These are phyloP conservation scores for Amyloporia xantha DNA, from an alignment of 768 basidiomycete species.

Conservation along the genomic window DNA sequence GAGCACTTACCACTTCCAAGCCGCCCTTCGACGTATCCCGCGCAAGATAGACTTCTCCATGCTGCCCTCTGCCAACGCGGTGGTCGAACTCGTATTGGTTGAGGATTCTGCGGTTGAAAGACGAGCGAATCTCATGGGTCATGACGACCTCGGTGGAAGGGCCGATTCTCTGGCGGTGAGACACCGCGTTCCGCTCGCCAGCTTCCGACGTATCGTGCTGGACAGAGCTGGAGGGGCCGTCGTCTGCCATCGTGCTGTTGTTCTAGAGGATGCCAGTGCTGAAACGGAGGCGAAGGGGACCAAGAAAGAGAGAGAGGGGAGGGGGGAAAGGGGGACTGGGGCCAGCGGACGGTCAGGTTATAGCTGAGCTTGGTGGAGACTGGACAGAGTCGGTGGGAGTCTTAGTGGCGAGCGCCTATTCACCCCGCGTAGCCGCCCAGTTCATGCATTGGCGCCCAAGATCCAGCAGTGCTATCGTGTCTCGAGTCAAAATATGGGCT, in stretches of 20 bases:
- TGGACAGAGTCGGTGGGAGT: constrained; percentile 8
- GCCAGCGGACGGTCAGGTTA: background rate
- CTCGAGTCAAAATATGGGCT: background rate
- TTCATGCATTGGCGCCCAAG: background rate
- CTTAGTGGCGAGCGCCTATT: constrained; percentile 1
- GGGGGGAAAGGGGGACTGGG: constrained; percentile 2
- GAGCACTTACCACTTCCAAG: constrained; percentile 35
- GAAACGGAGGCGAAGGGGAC: constrained; percentile 8
- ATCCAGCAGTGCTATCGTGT: background rate
- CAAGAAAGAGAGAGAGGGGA: constrained; percentile 3
- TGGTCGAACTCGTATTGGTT: constrained; percentile 82
- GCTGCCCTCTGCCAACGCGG: constrained; percentile 81
- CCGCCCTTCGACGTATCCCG: constrained; percentile 38
- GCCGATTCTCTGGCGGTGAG: constrained; percentile 16
- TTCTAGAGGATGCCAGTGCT: no score
- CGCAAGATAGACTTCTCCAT: constrained; percentile 83
- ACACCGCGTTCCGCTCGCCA: constrained; percentile 13
- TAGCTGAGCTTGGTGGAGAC: constrained; percentile 5
- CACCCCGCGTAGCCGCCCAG: background rate
- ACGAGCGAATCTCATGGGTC: constrained; percentile 28
- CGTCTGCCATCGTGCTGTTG: constrained; percentile 17
- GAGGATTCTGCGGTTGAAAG: constrained; percentile 43
- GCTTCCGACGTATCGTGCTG: constrained; percentile 9
- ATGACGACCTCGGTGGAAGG: constrained; percentile 43
- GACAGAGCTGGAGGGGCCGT: constrained; percentile 13